phyloP scores from a whole-genome alignment of 305 asterid species.

The Fraxinus sp. region DNA sequence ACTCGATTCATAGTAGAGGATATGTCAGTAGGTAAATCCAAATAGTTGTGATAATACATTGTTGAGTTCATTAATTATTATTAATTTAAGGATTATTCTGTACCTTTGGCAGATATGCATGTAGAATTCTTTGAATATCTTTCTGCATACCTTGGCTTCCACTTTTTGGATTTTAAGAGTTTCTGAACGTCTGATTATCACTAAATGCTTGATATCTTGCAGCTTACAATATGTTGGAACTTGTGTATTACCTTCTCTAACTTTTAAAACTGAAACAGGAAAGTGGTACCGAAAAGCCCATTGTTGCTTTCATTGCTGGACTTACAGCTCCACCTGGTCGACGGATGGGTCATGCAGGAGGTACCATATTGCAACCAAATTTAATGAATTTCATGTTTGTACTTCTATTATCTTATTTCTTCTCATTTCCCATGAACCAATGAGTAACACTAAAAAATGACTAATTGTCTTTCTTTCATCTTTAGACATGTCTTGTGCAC shows the following conservation, averaged over 20 bases:
- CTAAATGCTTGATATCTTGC: neutral
- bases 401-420: neutral
- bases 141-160: neutral
- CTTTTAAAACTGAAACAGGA: constrained; percentile 48
- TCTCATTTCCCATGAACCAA: constrained; percentile 3
- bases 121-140: neutral
- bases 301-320: constrained; percentile 96
- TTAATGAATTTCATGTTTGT: neutral
- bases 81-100: neutral
- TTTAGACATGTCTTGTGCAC: neutral
- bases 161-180: neutral
- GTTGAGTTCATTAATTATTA: neutral
- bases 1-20: neutral
- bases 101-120: neutral
- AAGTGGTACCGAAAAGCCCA: constrained; percentile 88
- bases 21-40: neutral
- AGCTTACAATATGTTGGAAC: neutral
- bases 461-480: neutral
- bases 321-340: constrained; percentile 99
- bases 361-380: constrained; percentile 29
- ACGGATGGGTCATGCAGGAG: constrained; percentile 99
- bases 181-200: constrained; percentile 8
- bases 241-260: neutral
- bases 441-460: neutral
- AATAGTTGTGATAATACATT: neutral